These are phyloP conservation scores for Aspergillus cejpii DNA, from an alignment of 2,329 filamentous ascomycete genomes.

Conservation along the genomic window DNA sequence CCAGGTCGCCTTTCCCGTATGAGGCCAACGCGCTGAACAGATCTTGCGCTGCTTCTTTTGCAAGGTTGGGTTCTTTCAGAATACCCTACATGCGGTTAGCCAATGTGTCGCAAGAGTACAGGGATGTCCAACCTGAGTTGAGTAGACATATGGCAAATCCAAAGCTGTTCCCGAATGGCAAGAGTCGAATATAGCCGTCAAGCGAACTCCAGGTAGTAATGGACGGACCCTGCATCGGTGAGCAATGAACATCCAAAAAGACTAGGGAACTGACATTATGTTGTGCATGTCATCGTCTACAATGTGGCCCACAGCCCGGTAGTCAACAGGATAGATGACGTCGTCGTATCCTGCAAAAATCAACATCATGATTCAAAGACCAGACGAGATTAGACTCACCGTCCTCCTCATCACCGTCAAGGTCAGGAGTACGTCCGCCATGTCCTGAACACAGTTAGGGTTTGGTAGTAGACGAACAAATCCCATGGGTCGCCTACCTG, in stretches of 20 bases:
- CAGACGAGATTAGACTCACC: constrained; percentile 27
- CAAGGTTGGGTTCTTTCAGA: constrained; percentile 61
- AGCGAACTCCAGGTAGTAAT: constrained; percentile 76
- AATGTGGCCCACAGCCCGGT: constrained; percentile 61
- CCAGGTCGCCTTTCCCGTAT: constrained; percentile 76
- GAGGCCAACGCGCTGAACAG: constrained; percentile 60
- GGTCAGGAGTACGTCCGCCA: constrained; percentile 66
- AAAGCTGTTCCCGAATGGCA: constrained; percentile 62
- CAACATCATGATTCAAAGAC: neutral
- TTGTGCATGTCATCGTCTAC: constrained; percentile 72
- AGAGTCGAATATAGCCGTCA: constrained; percentile 62
- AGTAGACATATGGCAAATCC: constrained; percentile 63
- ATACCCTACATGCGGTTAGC: constrained; percentile 39
- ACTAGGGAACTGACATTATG: constrained; percentile 46
- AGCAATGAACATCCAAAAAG: neutral
- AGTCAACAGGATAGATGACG: constrained; percentile 72
- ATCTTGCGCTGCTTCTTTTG: constrained; percentile 60
- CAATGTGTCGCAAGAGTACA: neutral
- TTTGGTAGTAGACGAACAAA: neutral
- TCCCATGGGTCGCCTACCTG: constrained; percentile 52
- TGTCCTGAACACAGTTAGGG: constrained; percentile 47
- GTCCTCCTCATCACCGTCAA: constrained; percentile 70
- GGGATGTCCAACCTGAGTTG: constrained; percentile 44
- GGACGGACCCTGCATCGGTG: constrained; percentile 53
- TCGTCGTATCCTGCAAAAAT: constrained; percentile 56